Base-by-base conservation (phyloP, 441 rosid genomes). In the Omphalea diandra region DNA sequence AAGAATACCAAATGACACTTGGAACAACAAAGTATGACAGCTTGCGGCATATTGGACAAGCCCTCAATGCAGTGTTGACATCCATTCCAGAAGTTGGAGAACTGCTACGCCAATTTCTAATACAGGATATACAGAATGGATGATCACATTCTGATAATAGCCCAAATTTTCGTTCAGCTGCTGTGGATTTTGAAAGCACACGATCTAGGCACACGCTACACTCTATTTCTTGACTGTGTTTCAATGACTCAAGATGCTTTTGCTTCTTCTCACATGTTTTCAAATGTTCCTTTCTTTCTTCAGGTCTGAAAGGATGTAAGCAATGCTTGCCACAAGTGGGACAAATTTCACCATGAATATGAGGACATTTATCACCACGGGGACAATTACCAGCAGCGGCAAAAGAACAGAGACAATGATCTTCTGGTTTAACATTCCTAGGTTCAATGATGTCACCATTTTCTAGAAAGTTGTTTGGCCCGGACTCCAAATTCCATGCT, bases 11-110 rank as follows among this genome's bases (percentile, higher is more conserved):
- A 63, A 95, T 87, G 76, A 86, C 95, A 81, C 97, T 84, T 69
- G 95, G 84, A 82, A 90, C 82, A 75, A 91, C 85, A 79, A 93
- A 88, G 82, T 92, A 93, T 0, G 99, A 95, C 31, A 88, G 79
- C 82, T 91, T 93, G 65, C 97, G 98, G 75, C 99, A 93, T 36
- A 89, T 88, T 31, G 98, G 98, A 75, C 99, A 95, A 65, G 95
- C 83, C 82, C 98, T 89, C 71, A 87, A 75, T 43, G 95, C 81
- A 72, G 88, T 83, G 73, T 89, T 92, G 33, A 90, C 86, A 78
- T 96, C 97, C 97, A 90, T 84, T 70, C 98, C 97, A 18, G 97
- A 87, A 33, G 91, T 82, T 50, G 97, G 94, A 50, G 97, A 86
- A 78, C 91, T 93, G 64, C 87, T 85, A 31, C 99, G 97, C 99